Evolutionary conservation across 179 eudicot species (phyloP).

Genomic region (Drosera spatulata): DNA sequence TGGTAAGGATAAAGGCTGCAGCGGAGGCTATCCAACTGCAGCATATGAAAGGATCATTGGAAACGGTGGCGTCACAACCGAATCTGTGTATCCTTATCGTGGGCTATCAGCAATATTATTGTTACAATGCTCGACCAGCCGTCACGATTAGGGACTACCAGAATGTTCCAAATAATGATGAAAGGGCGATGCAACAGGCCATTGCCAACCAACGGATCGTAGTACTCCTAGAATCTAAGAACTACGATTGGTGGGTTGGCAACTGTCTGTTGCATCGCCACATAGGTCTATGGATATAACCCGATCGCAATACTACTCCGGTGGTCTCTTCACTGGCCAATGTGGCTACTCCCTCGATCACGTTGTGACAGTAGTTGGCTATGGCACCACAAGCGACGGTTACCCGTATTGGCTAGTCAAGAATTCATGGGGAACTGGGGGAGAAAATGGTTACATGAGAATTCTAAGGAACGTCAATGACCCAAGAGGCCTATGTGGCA

Average conservation of each 20-base stretch:
- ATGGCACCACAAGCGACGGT: too few relatives aligned
- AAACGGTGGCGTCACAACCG: conserved; percentile 14
- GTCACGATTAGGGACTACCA: conserved; percentile 27
- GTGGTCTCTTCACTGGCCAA: not conserved
- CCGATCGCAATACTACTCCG: not conserved
- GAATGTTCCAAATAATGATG: conserved; percentile 22
- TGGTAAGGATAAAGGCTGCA: conserved; percentile 24
- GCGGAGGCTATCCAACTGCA: conserved; percentile 24
- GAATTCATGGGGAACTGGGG: too few relatives aligned
- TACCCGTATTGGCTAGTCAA: too few relatives aligned
- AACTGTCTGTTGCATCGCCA: too few relatives aligned
- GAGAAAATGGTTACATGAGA: too few relatives aligned
- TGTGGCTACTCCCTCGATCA: too few relatives aligned
- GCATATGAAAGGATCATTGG: conserved; percentile 27
- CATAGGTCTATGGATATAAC: too few relatives aligned
- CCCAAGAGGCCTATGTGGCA: too few relatives aligned
- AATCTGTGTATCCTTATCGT: too few relatives aligned
- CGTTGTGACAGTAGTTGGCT: too few relatives aligned
- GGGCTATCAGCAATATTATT: too few relatives aligned
- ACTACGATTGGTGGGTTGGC: not conserved
- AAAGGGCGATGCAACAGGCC: conserved; percentile 14
- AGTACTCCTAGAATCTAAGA: conserved; percentile 3
- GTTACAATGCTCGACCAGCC: not conserved
- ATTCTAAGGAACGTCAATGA: too few relatives aligned
- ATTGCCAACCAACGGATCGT: conserved; percentile 21